Conservation (phyloP, 495 filamentous ascomycete species). For the Talaromyces trachyspermus region DNA sequence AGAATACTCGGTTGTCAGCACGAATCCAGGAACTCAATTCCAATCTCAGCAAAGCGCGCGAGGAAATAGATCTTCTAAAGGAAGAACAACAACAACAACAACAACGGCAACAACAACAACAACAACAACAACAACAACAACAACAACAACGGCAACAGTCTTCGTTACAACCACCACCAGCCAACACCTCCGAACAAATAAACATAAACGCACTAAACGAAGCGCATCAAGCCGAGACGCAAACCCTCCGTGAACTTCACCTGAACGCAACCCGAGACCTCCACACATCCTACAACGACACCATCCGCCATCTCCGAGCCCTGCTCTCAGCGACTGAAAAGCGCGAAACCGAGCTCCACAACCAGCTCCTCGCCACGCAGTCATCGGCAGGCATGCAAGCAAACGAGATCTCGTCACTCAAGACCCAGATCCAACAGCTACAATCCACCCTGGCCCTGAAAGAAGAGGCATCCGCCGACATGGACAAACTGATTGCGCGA, state of each 20-base stretch:
- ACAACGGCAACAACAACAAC: slow-evolving; percentile 28
- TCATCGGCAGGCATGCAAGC: slow-evolving; percentile 15
- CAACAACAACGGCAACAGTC: slow-evolving; percentile 10
- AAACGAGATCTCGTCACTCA: slow-evolving; percentile 22
- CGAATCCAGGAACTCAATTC: slow-evolving; percentile 29
- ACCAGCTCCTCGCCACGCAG: slow-evolving; percentile 28
- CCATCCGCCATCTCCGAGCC: slow-evolving; percentile 32
- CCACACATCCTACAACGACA: slow-evolving; percentile 35
- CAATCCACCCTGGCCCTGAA: slow-evolving; percentile 31
- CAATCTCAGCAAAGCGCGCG: slow-evolving; percentile 25
- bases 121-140: slow-evolving; percentile 27
- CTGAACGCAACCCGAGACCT: slow-evolving; percentile 31
- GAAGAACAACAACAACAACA: slow-evolving; percentile 29
- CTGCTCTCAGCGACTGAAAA: slow-evolving; percentile 33
- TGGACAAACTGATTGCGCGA: slow-evolving; percentile 36
- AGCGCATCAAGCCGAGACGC: slow-evolving; percentile 31
- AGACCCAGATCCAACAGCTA: slow-evolving; percentile 26
- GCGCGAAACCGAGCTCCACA: slow-evolving; percentile 35
- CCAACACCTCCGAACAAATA: neutral
- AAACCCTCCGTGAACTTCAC: slow-evolving; percentile 33
- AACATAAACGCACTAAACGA: slow-evolving; percentile 17
- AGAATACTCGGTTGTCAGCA: slow-evolving; percentile 34
- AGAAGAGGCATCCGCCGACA: slow-evolving; percentile 32
- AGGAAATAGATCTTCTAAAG: slow-evolving; percentile 26
- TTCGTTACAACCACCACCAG: neutral